phyloP scores from a whole-genome alignment of 2,329 filamentous ascomycete genomes.

The Hirsutella rhossiliensis region DNA sequence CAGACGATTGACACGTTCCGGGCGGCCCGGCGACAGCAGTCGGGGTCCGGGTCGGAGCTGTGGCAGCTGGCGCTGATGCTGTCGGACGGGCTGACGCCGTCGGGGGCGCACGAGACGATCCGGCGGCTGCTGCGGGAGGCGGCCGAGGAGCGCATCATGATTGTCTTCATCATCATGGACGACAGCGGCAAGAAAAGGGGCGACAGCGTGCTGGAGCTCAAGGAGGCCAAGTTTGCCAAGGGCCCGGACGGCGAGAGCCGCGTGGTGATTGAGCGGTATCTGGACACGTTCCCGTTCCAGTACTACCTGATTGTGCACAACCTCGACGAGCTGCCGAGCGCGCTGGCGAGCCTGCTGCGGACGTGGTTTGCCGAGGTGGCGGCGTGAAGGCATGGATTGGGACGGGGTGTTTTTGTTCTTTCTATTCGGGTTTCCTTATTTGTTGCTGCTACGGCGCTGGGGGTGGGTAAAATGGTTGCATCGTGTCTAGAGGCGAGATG shows the following conservation, averaged over 20 bases:
- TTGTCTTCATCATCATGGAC: slow-evolving; percentile 96
- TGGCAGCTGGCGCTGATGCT: slow-evolving; percentile 95
- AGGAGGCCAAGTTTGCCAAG: slow-evolving; percentile 70
- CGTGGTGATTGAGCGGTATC: slow-evolving; percentile 77
- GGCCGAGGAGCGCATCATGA: slow-evolving; percentile 89
- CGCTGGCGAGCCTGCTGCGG: slow-evolving; percentile 76
- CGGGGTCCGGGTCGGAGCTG: slow-evolving; percentile 51
- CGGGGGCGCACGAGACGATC: slow-evolving; percentile 68
- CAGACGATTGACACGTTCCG: slow-evolving; percentile 74
- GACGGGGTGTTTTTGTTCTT: too few relatives aligned
- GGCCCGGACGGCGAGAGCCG: slow-evolving; percentile 47
- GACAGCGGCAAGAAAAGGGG: slow-evolving; percentile 34
- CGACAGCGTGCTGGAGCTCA: slow-evolving; percentile 73
- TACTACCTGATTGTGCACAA: slow-evolving; percentile 94
- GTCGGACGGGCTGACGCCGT: slow-evolving; percentile 85
- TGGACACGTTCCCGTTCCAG: slow-evolving; percentile 92
- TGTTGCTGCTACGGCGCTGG: too few relatives aligned
- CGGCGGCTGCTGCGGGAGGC: slow-evolving; percentile 74
- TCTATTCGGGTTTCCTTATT: too few relatives aligned
- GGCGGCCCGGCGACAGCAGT: slow-evolving; percentile 56
- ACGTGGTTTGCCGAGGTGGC: slow-evolving; percentile 84
- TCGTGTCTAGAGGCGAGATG: too few relatives aligned
- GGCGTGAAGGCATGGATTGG: slow-evolving; percentile 14
- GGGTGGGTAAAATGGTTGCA: too few relatives aligned
- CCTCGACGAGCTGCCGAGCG: slow-evolving; percentile 78